Conservation (phyloP, 139 green algal species). For the Deuterostichococcus epilithicus region DNA sequence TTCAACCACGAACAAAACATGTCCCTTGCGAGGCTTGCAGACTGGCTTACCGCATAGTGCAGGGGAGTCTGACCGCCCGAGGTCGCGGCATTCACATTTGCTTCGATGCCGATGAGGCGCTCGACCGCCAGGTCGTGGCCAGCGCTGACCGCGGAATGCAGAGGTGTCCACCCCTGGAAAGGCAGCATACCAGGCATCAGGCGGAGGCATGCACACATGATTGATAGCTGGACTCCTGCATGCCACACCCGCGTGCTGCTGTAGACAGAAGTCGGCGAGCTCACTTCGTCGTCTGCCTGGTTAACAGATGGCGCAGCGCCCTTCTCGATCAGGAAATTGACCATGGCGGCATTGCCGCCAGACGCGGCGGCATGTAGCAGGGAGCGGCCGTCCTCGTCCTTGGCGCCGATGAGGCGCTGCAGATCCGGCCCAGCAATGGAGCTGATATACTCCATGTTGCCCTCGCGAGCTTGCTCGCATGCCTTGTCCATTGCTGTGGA, state of each 20-base stretch:
- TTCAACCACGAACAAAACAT: no score
- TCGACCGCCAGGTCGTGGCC: conserved; percentile 44
- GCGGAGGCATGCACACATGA: neutral
- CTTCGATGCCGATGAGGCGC: conserved; percentile 44
- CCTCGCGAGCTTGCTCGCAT: conserved; percentile 29
- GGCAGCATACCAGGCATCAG: neutral
- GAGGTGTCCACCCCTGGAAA: conserved; percentile 61
- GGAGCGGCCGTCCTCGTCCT: conserved; percentile 62
- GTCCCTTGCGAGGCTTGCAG: no score
- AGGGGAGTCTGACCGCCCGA: conserved; percentile 46
- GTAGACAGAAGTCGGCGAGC: no score
- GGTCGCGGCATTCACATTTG: conserved; percentile 37
- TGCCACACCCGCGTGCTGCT: no score
- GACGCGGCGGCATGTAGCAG: conserved; percentile 56
- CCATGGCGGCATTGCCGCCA: conserved; percentile 34
- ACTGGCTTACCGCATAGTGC: conserved; percentile 58
- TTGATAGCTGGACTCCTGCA: no score
- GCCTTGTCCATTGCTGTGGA: conserved; percentile 45
- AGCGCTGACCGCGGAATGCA: conserved; percentile 56
- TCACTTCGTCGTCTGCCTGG: conserved; percentile 62
- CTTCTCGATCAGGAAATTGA: conserved; percentile 43
- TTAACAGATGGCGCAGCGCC: conserved; percentile 31
- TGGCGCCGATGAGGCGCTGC: conserved; percentile 20
- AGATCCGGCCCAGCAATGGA: conserved; percentile 30
- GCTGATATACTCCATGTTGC: conserved; percentile 44